These are phyloP conservation scores for Entoloma clypeatum DNA, from an alignment of 1,284 basidiomycete species.

Conservation along the genomic window DNA sequence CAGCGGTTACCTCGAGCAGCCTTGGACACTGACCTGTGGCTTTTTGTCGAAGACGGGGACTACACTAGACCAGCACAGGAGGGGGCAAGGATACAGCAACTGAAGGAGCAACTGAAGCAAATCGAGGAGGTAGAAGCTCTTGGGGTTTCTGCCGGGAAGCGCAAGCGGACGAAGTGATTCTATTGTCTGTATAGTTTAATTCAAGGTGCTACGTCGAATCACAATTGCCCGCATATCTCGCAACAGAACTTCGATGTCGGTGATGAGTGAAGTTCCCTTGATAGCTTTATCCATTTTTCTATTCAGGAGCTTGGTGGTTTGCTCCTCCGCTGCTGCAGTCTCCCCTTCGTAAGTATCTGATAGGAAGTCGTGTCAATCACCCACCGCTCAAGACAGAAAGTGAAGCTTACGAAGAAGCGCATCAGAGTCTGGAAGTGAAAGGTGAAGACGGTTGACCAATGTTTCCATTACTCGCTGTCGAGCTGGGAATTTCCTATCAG, in stretches of 20 bases:
- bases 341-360: constrained; percentile 10
- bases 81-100: too few relatives aligned
- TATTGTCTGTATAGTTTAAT: too few relatives aligned
- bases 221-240: constrained; percentile 16
- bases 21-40: too few relatives aligned
- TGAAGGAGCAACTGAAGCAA: too few relatives aligned
- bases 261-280: constrained; percentile 22
- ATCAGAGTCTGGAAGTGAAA: constrained; percentile 2
- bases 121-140: too few relatives aligned
- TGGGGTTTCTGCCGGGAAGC: too few relatives aligned
- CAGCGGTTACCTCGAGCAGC: too few relatives aligned
- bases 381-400: background rate
- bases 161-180: too few relatives aligned
- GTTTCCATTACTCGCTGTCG: background rate
- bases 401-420: constrained; percentile 11
- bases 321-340: constrained; percentile 13
- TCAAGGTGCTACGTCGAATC: too few relatives aligned
- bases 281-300: constrained; percentile 29
- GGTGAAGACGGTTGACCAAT: constrained; percentile 1
- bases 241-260: constrained; percentile 26
- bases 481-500: background rate
- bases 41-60: too few relatives aligned
- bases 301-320: constrained; percentile 20
- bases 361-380: background rate
- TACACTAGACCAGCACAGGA: too few relatives aligned